Conservation (phyloP, 163 green algal species). For the Scenedesmus sp. region DNA sequence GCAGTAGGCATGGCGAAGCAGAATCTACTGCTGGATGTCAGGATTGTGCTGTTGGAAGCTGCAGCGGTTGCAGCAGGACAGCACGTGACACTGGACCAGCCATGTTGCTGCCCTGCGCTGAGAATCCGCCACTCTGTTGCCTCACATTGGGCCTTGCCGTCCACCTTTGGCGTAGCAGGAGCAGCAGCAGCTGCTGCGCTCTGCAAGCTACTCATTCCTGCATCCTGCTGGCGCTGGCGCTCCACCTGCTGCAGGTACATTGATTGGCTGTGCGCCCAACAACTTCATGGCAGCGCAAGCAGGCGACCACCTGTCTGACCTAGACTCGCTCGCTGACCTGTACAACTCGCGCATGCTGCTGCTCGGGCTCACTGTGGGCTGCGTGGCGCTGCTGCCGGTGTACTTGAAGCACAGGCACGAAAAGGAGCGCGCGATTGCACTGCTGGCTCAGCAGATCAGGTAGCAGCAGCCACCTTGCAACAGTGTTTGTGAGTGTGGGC, state of each 20-base stretch:
- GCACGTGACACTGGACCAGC: neutral
- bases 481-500: neutral
- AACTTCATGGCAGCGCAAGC: slow-evolving; percentile 78
- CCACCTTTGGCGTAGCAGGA: neutral
- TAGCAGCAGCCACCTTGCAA: neutral
- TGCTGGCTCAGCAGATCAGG: slow-evolving; percentile 39
- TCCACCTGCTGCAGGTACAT: slow-evolving; percentile 58
- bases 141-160: too few relatives aligned
- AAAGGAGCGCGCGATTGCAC: neutral
- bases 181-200: neutral
- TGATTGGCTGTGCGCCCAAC: slow-evolving; percentile 82
- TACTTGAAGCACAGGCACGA: slow-evolving; percentile 48
- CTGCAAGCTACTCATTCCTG: neutral
- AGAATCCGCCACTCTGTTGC: too few relatives aligned
- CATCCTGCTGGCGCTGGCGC: neutral
- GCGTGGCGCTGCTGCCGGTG: slow-evolving; percentile 66
- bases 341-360: slow-evolving; percentile 64
- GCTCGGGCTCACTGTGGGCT: slow-evolving; percentile 60
- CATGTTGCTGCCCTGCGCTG: too few relatives aligned
- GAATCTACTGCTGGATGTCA: neutral
- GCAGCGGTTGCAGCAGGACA: neutral
- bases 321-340: slow-evolving; percentile 70
- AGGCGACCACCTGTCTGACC: slow-evolving; percentile 68
- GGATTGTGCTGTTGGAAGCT: neutral
- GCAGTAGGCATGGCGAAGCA: neutral